Evolutionary conservation across 306 rosid genomes (phyloP), one percentile per base, ranked within the genome.

Genomic region (Inga oerstediana): DNA sequence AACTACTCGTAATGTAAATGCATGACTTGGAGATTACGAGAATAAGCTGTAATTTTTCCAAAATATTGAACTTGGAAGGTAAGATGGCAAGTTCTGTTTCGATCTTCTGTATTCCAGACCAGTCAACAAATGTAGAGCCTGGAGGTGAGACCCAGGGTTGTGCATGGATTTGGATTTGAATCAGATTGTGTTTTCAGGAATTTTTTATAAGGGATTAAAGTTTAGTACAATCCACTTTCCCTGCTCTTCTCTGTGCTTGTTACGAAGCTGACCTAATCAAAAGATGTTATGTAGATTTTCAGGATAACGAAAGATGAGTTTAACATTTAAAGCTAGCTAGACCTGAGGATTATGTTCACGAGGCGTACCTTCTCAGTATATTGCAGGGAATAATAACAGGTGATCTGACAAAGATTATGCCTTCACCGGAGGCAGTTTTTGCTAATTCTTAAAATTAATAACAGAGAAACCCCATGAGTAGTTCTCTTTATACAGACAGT

Each of bases 221-320:
- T 4, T 58, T 58, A 58, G 64, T 20, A 58, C 64, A 58, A 74
- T 90, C 89, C 43, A 92, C 98, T 65, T 93, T 92, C 84, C 89
- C 93, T 65, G 91, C 91, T 74, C 97, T 92, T 54, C 93, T 92
- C 75, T 86, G 86, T 76, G 88, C 97, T 14, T 95, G 96, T 78
- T 91, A 89, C 84, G 97, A 95, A 81, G 89, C 92, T 74, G 97
- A 95, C 72, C 91, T 93, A 43, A 90, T 88, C 79, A 69, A 86
- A 85, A 85, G 90, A 89, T 27, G 97, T 94, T 17, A 61, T 20
- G 75, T 85, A 27, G 79, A 84, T 93, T 83, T 93, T 93, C 81
- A 80, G 30, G 75, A 83, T 32, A 27, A 64, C 37, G 17, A 64
- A 64, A 64, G 71, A 32, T 32, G 71, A 14, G 43, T 32, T 17